Percentiles rank a stretch among this genome's conserved stretches.
Evolutionary conservation across 352 stramenopile genomes (phyloP).

Genomic region (Blastocystis sp.): DNA sequence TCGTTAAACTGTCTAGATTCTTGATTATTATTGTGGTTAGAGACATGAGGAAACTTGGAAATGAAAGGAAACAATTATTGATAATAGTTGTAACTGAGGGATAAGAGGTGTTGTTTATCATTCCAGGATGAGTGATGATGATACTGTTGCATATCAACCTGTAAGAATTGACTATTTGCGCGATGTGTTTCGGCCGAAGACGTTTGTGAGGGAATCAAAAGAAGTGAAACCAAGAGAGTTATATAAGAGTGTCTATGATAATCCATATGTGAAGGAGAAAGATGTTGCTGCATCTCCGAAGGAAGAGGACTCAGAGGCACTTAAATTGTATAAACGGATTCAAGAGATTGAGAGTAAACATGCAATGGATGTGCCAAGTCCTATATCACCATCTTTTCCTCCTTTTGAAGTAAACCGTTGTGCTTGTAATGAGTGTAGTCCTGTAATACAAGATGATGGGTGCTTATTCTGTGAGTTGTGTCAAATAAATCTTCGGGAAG

Average conservation of each 20-base stretch:
- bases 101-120: too few species aligned
- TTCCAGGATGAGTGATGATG: not conserved
- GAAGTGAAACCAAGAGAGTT: not conserved
- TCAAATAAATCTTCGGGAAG: not conserved
- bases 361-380: not conserved
- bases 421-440: slow-evolving; percentile 30
- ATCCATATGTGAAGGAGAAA: not conserved
- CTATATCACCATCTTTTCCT: not conserved
- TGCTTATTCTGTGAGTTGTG: slow-evolving; percentile 21
- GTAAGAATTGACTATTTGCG: slow-evolving; percentile 5
- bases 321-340: slow-evolving; percentile 14
- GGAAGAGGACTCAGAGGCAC: not conserved
- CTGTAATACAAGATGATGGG: not conserved
- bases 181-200: slow-evolving; percentile 53
- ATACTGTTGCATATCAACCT: not conserved
- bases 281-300: not conserved
- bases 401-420: not conserved
- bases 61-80: too few species aligned
- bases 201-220: slow-evolving; percentile 23
- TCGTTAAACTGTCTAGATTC: not conserved
- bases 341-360: slow-evolving; percentile 42
- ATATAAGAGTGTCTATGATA: slow-evolving; percentile 39
- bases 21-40: not conserved
- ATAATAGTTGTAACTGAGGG: not conserved
- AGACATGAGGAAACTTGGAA: not conserved